Conservation (phyloP, 2,329 filamentous ascomycete genomes). For the Xylariaceae sp. region DNA sequence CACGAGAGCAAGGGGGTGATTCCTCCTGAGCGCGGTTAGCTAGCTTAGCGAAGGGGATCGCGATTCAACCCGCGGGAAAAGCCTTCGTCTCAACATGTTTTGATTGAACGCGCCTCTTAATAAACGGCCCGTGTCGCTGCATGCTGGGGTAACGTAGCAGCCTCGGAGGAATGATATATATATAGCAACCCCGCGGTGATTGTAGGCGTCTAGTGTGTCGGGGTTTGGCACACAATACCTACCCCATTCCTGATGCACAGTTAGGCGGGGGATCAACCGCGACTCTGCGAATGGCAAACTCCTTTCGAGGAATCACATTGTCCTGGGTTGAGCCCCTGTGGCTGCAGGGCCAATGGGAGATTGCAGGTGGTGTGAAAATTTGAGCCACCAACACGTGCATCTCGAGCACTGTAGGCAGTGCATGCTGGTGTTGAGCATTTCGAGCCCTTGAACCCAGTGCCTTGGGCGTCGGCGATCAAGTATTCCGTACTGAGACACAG, state of each 20-base stretch:
- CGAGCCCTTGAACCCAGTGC: neutral
- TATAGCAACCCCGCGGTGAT: neutral
- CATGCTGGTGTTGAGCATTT: neutral
- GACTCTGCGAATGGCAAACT: neutral
- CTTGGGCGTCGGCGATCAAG: neutral
- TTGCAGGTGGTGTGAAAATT: neutral
- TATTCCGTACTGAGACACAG: neutral
- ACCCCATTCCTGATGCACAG: neutral
- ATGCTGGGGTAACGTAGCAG: neutral
- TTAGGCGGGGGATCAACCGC: neutral
- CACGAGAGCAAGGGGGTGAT: no score
- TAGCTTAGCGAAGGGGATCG: neutral
- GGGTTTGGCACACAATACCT: neutral
- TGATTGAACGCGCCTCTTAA: neutral
- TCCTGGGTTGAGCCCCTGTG: neutral
- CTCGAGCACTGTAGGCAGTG: neutral
- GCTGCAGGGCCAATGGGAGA: neutral
- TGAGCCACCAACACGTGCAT: neutral
- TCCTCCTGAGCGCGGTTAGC: neutral
- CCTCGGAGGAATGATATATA: neutral
- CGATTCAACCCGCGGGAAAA: neutral
- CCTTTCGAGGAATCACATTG: neutral
- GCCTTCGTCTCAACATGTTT: no score
- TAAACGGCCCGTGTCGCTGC: neutral
- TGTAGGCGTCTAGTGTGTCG: neutral